Evolutionary conservation across 83 land plant species (phyloP), one percentile per base, ranked within the genome.

Genomic region (Larix sibirica): DNA sequence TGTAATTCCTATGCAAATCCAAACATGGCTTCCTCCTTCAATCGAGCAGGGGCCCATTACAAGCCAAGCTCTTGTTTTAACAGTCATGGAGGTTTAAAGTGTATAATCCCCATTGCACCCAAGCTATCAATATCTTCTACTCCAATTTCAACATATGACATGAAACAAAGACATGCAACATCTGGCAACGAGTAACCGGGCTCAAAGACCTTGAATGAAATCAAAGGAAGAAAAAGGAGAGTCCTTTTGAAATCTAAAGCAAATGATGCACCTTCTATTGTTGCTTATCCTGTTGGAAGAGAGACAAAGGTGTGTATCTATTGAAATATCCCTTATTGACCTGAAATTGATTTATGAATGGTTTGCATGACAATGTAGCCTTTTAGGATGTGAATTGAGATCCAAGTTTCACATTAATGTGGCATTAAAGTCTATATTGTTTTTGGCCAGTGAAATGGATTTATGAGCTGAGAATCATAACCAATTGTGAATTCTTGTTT

Each of bases 211-310:
- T 28, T 67, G 2, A 73, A 0, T 67, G 87, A 83, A 62, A 40
- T 38, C 24, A 86, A 79, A 79, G 83, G 83, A n/a, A 89, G 84
- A 69, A 93, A 93, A 81, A 85, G 94, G 63, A 93, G 90, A 78
- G 86, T 92, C 3, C 38, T 76, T 67, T 80, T 86, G 1, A 83
- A 83, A 66, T 89, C 82, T 2, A 87, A 88, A 79, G 64, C 84
- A 21, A 87, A 85, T 58, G 90, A 87, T 26, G 58, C 69, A 18
- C 73, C 65, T 0, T 3, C 77, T 81, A 4, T 58, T 24, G 36
- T 58, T 54, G 28, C 71, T 61, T 62, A 86, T 63, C 47, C 85
- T 24, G 6, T 60, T 63, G 79, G 65, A 64, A 83, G 79, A 84
- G 84, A 87, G 69, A 59, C 80, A 26, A 88, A 86, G 88, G 93